Base-by-base conservation (phyloP, 1,284 basidiomycete genomes). In the Irpex lacteus region DNA sequence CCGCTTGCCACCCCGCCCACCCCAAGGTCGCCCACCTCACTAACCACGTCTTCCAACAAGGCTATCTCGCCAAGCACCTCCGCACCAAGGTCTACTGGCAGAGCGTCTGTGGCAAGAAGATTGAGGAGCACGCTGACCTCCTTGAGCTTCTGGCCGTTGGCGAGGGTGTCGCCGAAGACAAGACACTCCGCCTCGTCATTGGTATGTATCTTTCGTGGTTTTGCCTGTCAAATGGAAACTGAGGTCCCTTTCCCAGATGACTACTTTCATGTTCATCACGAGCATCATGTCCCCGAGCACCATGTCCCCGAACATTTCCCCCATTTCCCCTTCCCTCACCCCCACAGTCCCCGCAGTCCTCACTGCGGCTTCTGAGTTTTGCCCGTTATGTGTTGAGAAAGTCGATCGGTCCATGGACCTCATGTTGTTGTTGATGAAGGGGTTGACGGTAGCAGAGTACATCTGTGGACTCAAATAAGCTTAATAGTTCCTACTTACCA, bases 1-100 rank as follows among this genome's bases (percentile, higher is more conserved):
- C 69, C 9, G 75, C 71, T 64, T 11, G 34, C 38, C 18, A 9
- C 54, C 70, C 77, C 59, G 77, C 76, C 5, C 60, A 58, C 58
- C 60, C 61, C 64, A 70, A 73, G 57, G 65, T 82, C 26, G 79
- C 79, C 19, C 76, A 82, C 60, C 65, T 82, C 62, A 81, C 79
- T 53, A 83, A 83, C 73, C 65, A 81, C 63, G 72, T 82, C 67
- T 83, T 83, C 72, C 67, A 60, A 18, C 73, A 75, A 47, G 77
- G 77, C 1, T 83, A 76, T 67, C 73, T 82, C 37, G 71, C 75
- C 8, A 62, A 70, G 26, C 71, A 78, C 63, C 62, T 76, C 37
- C 71, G 79, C 58, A 67, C 75, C 36, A 68, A 73, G 38, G 80
- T 83, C 18, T 74, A 76, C 70, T 82, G 80, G 82, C 69, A 78